phyloP scores from a whole-genome alignment of 73 alveolate species.

The Symbiodinium natans region DNA sequence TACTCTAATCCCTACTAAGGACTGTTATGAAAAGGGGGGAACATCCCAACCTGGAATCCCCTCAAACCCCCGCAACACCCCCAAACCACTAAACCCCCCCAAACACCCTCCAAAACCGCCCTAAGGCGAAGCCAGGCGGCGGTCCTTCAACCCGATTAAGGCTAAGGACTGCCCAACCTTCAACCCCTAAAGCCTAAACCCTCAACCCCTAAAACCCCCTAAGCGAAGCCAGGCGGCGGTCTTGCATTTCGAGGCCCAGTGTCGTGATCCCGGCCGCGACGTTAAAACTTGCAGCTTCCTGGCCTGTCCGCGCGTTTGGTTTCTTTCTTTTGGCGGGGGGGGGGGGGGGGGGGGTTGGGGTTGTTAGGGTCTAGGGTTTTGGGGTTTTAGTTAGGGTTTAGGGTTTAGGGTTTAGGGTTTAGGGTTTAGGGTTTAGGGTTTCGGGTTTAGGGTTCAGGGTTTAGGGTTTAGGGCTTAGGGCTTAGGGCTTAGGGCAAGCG shows the following conservation, averaged over 20 bases:
- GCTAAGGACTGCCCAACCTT: too few relatives aligned
- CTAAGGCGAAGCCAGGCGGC: background rate
- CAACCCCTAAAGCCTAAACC: too few relatives aligned
- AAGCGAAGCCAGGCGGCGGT: background rate
- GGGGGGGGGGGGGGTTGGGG: background rate
- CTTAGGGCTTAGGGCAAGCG: too few relatives aligned
- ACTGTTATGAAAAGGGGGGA: too few relatives aligned
- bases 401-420: background rate
- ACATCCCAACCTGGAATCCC: background rate
- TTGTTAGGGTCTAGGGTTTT: too few relatives aligned
- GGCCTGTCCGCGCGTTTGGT: background rate
- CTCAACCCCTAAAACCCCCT: too few relatives aligned
- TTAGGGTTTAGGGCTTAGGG: too few relatives aligned
- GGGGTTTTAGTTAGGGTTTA: background rate
- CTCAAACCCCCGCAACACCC: background rate
- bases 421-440: background rate
- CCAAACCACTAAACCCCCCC: background rate
- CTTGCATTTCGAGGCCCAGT: conserved; percentile 46
- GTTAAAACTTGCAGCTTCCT: background rate
- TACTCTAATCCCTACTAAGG: too few relatives aligned
- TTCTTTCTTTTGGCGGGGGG: background rate
- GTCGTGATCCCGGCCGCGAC: background rate
- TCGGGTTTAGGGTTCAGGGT: too few relatives aligned
- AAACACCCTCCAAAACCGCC: background rate
- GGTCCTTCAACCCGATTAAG: too few relatives aligned